These are phyloP conservation scores for Komagataea norvegica DNA, from an alignment of 1,139 yeast species.

Conservation along the genomic window DNA sequence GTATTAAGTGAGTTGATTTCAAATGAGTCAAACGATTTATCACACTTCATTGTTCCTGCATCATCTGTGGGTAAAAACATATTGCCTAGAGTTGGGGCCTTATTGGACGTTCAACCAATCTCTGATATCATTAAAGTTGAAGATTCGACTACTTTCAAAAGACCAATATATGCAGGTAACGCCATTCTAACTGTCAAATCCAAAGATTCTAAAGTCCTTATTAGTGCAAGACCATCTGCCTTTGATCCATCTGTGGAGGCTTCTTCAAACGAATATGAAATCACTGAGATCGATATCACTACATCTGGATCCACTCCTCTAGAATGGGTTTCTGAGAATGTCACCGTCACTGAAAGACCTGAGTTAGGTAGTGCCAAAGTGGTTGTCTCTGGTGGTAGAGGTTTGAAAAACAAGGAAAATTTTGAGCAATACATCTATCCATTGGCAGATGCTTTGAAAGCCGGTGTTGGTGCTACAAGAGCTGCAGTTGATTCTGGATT, in stretches of 20 bases:
- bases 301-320: constrained; percentile 25
- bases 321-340: constrained; percentile 66
- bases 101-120: constrained; percentile 82
- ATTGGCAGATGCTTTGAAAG: constrained; percentile 76
- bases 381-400: constrained; percentile 93
- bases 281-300: constrained; percentile 25
- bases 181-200: constrained; percentile 81
- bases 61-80: constrained; percentile 85
- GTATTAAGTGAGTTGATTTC: constrained; percentile 44
- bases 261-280: constrained; percentile 49
- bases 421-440: constrained; percentile 78
- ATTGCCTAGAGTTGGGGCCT: constrained; percentile 82
- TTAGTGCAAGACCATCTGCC: constrained; percentile 82
- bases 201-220: constrained; percentile 57
- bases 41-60: constrained; percentile 78
- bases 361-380: constrained; percentile 78
- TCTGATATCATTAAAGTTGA: constrained; percentile 73
- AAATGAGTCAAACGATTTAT: constrained; percentile 38
- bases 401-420: constrained; percentile 83
- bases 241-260: constrained; percentile 54
- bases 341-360: constrained; percentile 80
- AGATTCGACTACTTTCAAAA: constrained; percentile 66
- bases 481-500: constrained; percentile 97
- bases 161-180: constrained; percentile 97
- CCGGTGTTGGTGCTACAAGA: constrained; percentile 96